Base-by-base conservation (phyloP, 148 eudicot species). In the Pharnaceum exiguum region DNA sequence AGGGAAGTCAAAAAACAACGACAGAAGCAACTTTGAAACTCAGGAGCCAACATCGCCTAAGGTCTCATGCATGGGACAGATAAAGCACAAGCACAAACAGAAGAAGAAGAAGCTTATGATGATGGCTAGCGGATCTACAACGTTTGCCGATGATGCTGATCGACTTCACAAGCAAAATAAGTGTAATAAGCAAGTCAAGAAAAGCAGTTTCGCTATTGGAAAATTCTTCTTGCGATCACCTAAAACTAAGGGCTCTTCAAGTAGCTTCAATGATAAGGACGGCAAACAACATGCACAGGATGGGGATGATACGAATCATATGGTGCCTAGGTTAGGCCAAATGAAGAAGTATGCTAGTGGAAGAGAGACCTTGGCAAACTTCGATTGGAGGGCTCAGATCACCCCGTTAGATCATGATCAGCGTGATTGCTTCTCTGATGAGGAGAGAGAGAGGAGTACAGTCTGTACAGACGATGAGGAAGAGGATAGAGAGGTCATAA, bases 61-160 rank as follows among this genome's bases (percentile, higher is more conserved):
- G 51, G 77, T 90, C 46, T 84, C 95, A 2, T 90, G 97, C 78
- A 87, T 84, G 82, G 97, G 97, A 4, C 97, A 87, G 24, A 81
- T 87, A 77, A 90, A 82, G 67, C 68, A 65, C 68, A 86, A 72
- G 68, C 77, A 79, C 43, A 71, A 68, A 35, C 30, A 55, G n/a
- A 46, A 76, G 50, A 66, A 52, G 8, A 69, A 70, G 25, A 75
- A 67, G 42, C 45, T 62, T 38, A 40, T 22, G 2, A 63, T 21
- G n/a, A n/a, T n/a, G n/a, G n/a, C n/a, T n/a, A n/a, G n/a, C n/a
- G n/a, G n/a, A n/a, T n/a, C n/a, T n/a, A n/a, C n/a, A n/a, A n/a
- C n/a, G n/a, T n/a, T n/a, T n/a, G n/a, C 29, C 24, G 15, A 7
- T 15, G 13, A 62, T 5, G 28, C 30, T 46, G 10, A 23, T 35